Evolutionary conservation across 345 rosid genomes (phyloP), one percentile per base, ranked within the genome.

Genomic region (Theobroma cacao): DNA sequence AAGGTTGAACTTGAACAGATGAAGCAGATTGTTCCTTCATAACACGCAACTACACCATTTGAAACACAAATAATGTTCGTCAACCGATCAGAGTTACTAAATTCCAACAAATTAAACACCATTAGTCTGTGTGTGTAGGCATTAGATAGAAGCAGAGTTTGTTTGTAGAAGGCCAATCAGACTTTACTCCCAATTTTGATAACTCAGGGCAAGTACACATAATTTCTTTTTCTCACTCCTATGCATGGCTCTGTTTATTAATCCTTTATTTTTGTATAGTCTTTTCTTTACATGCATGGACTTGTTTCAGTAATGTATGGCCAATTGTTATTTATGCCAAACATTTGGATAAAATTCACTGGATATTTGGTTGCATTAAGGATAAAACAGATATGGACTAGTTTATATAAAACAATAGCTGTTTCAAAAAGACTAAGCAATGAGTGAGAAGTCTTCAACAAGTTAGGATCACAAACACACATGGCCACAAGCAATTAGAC

Each of bases 41-140:
- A 80, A 87, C 94, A 60, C 88, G 90, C 80, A 96, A 75, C 98
- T 96, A 78, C 65, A 83, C 28, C 74, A 84, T 38, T 62, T 15
- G n/a, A 28, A 60, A 74, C 22, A 79, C 20, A 72, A 13, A 72
- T 26, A 45, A 61, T 77, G 80, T 50, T 38, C 76, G 74, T 56
- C 36, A 76, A 48, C 26, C n/a, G 26, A n/a, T 38, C 69, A 70
- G 47, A 80, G 47, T 12, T 47, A 73, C 33, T 40, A 56, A 36
- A 15, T 78, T 59, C 17, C 67, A 77, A 50, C 52, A 38, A 28
- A 34, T 3, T 50, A 20, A 52, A 50, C 30, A 71, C 40, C 61
- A 71, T 50, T 66, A 10, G 31, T 33, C 45, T 31, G 30, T 50
- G 41, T 2, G 38, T 30, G 14, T 17, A 17, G 40, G 13, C 4